phyloP scores from a whole-genome alignment of 1,284 basidiomycete genomes.

The Bondarzewia mesenterica region DNA sequence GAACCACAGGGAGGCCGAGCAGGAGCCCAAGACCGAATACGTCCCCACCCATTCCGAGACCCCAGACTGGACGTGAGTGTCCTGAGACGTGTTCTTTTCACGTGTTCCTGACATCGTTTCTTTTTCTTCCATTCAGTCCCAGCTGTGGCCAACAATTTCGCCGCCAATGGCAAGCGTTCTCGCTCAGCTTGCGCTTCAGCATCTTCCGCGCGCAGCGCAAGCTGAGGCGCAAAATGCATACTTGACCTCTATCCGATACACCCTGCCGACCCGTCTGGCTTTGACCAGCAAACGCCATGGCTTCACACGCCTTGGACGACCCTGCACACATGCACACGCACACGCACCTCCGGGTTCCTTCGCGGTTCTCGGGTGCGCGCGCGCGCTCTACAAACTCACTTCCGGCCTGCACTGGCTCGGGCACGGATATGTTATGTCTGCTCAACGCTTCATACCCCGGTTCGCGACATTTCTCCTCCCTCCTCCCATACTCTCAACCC shows the following conservation, averaged over 20 bases:
- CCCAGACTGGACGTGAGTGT: slow-evolving; percentile 26
- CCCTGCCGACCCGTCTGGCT: background rate
- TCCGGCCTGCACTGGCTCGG: background rate
- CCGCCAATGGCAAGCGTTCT: slow-evolving; percentile 51
- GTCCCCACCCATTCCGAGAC: slow-evolving; percentile 10
- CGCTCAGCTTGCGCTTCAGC: slow-evolving; percentile 44
- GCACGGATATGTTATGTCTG: background rate
- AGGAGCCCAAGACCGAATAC: slow-evolving; percentile 15
- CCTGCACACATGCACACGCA: background rate
- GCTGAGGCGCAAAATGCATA: slow-evolving; percentile 22
- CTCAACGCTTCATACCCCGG: background rate
- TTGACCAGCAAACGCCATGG: background rate
- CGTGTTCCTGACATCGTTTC: slow-evolving; percentile 3
- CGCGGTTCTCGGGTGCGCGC: background rate
- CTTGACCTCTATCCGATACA: background rate
- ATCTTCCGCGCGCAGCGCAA: slow-evolving; percentile 49
- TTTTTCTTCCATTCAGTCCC: slow-evolving; percentile 27
- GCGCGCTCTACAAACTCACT: too few relatives aligned
- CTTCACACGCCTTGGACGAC: background rate
- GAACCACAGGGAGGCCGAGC: slow-evolving; percentile 19
- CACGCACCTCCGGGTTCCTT: background rate
- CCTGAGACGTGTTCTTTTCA: background rate
- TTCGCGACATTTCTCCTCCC: background rate
- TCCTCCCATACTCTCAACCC: too few relatives aligned
- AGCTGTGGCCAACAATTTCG: slow-evolving; percentile 44